A percentile compares a stretch with the other conserved stretches of the same genome.
Conservation (phyloP, 2,329 filamentous ascomycete species). For the Colletotrichum navitas region DNA sequence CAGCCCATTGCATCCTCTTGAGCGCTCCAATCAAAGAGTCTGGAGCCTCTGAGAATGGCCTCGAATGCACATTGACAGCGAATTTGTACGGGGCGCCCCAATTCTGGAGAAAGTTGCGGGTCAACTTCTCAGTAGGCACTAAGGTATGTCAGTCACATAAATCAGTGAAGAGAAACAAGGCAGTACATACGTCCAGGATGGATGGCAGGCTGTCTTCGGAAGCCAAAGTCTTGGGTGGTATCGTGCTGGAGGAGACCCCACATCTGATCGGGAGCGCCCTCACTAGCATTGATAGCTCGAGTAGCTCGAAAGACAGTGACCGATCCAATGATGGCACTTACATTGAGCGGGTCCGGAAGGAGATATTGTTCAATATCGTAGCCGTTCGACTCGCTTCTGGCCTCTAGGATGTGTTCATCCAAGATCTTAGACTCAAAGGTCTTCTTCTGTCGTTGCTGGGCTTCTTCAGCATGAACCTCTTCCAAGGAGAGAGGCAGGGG, state of each 20-base stretch:
- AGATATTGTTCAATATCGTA: constrained; percentile 47
- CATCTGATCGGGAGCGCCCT: constrained; percentile 71
- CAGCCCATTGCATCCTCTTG: constrained; percentile 68
- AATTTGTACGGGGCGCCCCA: constrained; percentile 78
- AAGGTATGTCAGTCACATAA: constrained; percentile 45
- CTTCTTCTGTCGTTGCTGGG: constrained; percentile 1
- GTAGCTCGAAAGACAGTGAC: constrained; percentile 71
- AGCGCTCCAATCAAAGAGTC: constrained; percentile 62
- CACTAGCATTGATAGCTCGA: constrained; percentile 61
- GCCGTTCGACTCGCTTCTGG: background rate
- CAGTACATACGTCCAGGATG: constrained; percentile 50
- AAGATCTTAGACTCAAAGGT: constrained; percentile 6
- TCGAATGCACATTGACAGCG: constrained; percentile 65
- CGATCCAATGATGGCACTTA: constrained; percentile 58
- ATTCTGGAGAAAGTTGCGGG: constrained; percentile 66
- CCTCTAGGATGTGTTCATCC: constrained; percentile 42
- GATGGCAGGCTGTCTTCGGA: constrained; percentile 58
- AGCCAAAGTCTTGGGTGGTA: constrained; percentile 52
- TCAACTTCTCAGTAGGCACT: constrained; percentile 59
- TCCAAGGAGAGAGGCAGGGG: constrained; percentile 44
- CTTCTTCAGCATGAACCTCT: constrained; percentile 42
- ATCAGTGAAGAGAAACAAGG: constrained; percentile 32
- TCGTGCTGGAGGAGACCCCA: constrained; percentile 63
- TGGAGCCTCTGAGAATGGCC: constrained; percentile 63
- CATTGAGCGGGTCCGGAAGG: constrained; percentile 57